These are phyloP conservation scores for Porpolomopsis calyptriformis DNA, from an alignment of 768 basidiomycete species.

Conservation along the genomic window DNA sequence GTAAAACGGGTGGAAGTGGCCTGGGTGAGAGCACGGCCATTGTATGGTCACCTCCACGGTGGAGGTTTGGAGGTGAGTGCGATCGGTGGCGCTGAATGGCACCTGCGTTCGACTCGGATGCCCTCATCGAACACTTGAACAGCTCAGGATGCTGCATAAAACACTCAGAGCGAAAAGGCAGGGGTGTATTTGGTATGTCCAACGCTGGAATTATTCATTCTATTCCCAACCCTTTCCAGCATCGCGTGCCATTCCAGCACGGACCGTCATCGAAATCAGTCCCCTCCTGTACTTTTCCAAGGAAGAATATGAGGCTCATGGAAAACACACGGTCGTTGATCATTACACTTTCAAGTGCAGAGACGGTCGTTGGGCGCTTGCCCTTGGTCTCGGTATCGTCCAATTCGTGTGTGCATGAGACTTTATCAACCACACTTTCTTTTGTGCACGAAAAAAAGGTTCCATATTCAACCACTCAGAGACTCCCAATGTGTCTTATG, in stretches of 20 bases:
- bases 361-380: slow-evolving; percentile 66
- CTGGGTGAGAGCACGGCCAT: too few species aligned
- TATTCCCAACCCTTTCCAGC: slow-evolving; percentile 29
- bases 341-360: slow-evolving; percentile 71
- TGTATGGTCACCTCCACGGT: too few species aligned
- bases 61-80: too few species aligned
- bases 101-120: too few species aligned
- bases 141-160: slow-evolving; percentile 39
- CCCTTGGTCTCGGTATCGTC: slow-evolving; percentile 59
- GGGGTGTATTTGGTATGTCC: slow-evolving; percentile 52
- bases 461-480: slow-evolving; percentile 76
- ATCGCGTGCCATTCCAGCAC: slow-evolving; percentile 39
- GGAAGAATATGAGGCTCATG: slow-evolving; percentile 60
- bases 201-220: too few species aligned
- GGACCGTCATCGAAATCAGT: slow-evolving; percentile 70
- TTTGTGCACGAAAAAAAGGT: slow-evolving; percentile 30
- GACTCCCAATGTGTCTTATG: slow-evolving; percentile 60
- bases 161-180: slow-evolving; percentile 37
- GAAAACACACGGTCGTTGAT: slow-evolving; percentile 52
- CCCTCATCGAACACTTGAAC: slow-evolving; percentile 30
- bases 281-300: slow-evolving; percentile 71
- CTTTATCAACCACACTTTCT: neutral
- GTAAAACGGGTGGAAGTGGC: slow-evolving; percentile 40
- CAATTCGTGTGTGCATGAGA: too few species aligned
- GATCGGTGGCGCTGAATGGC: slow-evolving; percentile 10